Base-by-base conservation (phyloP, 2,329 filamentous ascomycete species). In the Colletotrichum tanaceti region DNA sequence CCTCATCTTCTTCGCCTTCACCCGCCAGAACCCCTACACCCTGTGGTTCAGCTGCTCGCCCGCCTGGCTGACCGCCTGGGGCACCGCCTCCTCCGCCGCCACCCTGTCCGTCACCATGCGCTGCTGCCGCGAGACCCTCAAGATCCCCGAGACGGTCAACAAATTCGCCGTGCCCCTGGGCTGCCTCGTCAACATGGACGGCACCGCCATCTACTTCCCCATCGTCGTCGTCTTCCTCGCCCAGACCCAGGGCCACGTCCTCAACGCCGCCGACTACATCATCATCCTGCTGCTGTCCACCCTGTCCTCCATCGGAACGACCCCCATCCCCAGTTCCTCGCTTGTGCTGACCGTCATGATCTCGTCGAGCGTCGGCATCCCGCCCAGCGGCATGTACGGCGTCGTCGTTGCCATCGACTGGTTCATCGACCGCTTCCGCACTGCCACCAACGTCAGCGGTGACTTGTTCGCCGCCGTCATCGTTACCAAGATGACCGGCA, bases 381-480 rank as follows among this genome's bases (percentile, higher is more conserved):
- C 79, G 1, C 74, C 85, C 41, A 85, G 82, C 0, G 80, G 78
- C 20, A 85, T 85, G 83, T 86, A 83, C 70, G 84, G 81, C 24
- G 83, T 86, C 47, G 82, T 86, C 16, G 80, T 86, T 2, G 84
- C 84, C 28, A 86, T 86, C 52, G 84, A 86, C 70, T 87, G 84
- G 85, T 82, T 87, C 74, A 77, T 86, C n/a, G 85, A 87, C 74
- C 82, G 85, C 35, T 87, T 87, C 79, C 79, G 85, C 16, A 87
- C 85, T 0, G 80, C 81, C 4, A 73, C 82, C 62, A 87, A 87
- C 68, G 84, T 87, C 50, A 82, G 79, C 43, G 82, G 83, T n/a
- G 85, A 87, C 73, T 69, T 85, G 1, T 86, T 81, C 64, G 83
- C 81, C 0, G 81, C 79, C 2, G 73, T 71, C 2, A 74, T 84